A percentile compares a stretch with the other conserved stretches of the same genome.
phyloP scores from a whole-genome alignment of 2,329 filamentous ascomycete genomes.

The Paecilomyces dactylethromorphus region DNA sequence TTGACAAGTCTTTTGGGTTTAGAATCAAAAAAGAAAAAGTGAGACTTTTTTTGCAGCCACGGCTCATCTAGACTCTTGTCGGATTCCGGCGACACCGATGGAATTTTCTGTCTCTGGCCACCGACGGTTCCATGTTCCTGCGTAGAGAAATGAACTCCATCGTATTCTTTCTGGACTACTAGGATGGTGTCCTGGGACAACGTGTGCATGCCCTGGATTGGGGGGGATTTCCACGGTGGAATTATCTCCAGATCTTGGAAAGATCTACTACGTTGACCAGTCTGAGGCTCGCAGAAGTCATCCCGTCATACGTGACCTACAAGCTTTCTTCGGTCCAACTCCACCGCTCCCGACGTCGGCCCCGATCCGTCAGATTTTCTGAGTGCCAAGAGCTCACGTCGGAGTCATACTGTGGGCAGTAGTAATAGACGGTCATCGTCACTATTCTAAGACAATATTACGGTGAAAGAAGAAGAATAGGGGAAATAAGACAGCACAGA shows the following conservation, averaged over 20 bases:
- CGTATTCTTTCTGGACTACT: no score
- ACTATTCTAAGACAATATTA: neutral
- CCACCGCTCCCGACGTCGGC: constrained; percentile 17
- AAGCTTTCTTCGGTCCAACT: neutral
- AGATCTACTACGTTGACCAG: no score
- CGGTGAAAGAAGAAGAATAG: neutral
- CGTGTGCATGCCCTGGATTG: no score
- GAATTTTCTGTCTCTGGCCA: no score
- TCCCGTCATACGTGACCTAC: no score
- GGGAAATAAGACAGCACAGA: neutral
- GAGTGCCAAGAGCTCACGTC: neutral
- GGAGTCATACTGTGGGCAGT: neutral
- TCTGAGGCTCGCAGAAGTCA: no score
- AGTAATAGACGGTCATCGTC: neutral
- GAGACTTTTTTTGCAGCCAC: neutral
- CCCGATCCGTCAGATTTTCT: constrained; percentile 4
- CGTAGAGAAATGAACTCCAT: no score
- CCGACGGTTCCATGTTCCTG: no score
- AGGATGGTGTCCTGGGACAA: no score
- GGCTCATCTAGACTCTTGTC: constrained; percentile 2
- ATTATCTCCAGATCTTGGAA: no score
- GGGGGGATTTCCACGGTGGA: no score
- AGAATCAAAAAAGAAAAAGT: constrained; percentile 2
- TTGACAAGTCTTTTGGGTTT: neutral
- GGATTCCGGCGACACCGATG: neutral